Evolutionary conservation across 148 eudicot genomes (phyloP), one percentile per base, ranked within the genome.

Genomic region (Rhododendron ovatum): DNA sequence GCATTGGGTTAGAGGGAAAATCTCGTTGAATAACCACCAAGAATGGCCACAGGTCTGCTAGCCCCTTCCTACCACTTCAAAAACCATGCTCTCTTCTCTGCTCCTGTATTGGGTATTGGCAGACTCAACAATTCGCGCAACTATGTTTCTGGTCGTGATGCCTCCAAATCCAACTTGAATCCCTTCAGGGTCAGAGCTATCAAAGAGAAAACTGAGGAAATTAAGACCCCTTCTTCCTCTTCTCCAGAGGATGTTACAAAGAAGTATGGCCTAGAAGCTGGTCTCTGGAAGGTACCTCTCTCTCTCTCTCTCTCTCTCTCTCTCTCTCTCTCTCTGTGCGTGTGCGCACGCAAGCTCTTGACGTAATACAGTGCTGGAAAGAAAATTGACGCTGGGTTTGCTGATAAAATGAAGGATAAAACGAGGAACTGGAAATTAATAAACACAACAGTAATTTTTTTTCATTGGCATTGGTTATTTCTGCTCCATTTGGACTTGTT

Each of bases 231-330:
- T 1, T 51, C 88, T 65, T 86, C 95, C 35, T 71, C 92, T 11
- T 89, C 94, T 2, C 88, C 95, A 0, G 99, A 96, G 24, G 99
- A 96, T 75, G 75, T 94, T 48, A 95, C 99, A 5, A 85, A 93
- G 85, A 96, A 95, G 88, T 96, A 85, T 89, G 99, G 98, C n/a
- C 93, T 96, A 18, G 99, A 96, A 92, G 98, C 92, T 88, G 99
- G 97, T 75, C 93, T 96, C 24, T 96, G 98, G 97, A 94, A 95
- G 98, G 98, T 95, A 85, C 28, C 73, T 6, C 2, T 9, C 45
- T 48, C 53, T 50, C 78, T 12, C 81, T 82, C 30, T 24, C 47
- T 78, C 41, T 12, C 3, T 82, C 45, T 24, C 51, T 59, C 37
- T 2, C 63, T 53, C 4, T 35, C 7, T 69, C 39, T 59, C 39